phyloP scores from a whole-genome alignment of 306 rosid species.

The Lathyrus aphaca region DNA sequence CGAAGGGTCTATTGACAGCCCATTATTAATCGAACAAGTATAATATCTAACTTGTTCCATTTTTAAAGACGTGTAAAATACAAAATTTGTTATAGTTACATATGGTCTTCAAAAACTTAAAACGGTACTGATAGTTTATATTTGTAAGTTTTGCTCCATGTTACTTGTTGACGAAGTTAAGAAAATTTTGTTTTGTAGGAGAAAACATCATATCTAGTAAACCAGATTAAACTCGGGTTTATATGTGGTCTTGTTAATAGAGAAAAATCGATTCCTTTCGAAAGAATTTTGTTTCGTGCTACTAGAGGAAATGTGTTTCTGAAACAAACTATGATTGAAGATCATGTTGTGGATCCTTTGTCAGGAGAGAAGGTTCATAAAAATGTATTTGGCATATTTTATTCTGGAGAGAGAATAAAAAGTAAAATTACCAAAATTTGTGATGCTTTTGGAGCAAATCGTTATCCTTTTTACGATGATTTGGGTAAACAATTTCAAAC shows the following conservation, averaged over 20 bases:
- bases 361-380: constrained; percentile 89
- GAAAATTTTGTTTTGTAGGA: constrained; percentile 54
- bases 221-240: constrained; percentile 75
- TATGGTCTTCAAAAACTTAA: too few relatives aligned
- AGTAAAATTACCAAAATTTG: constrained; percentile 76
- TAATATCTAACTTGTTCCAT: neutral
- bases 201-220: constrained; percentile 47
- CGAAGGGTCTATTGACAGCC: constrained; percentile 74
- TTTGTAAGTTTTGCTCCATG: constrained; percentile 13
- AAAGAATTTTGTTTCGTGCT: constrained; percentile 77
- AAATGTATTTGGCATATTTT: constrained; percentile 80
- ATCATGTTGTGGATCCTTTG: constrained; percentile 70
- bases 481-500: constrained; percentile 64
- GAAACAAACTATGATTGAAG: constrained; percentile 66
- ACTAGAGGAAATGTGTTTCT: constrained; percentile 86
- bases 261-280: constrained; percentile 70
- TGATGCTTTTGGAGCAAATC: constrained; percentile 86
- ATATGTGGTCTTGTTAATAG: constrained; percentile 78
- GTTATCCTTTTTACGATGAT: constrained; percentile 81
- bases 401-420: constrained; percentile 83
- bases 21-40: constrained; percentile 75
- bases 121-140: neutral
- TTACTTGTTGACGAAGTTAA: constrained; percentile 29
- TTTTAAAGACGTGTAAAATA: too few relatives aligned
- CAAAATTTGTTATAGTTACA: too few relatives aligned